Conservation (phyloP, 331 rosid species). For the Pyrus hybrid region DNA sequence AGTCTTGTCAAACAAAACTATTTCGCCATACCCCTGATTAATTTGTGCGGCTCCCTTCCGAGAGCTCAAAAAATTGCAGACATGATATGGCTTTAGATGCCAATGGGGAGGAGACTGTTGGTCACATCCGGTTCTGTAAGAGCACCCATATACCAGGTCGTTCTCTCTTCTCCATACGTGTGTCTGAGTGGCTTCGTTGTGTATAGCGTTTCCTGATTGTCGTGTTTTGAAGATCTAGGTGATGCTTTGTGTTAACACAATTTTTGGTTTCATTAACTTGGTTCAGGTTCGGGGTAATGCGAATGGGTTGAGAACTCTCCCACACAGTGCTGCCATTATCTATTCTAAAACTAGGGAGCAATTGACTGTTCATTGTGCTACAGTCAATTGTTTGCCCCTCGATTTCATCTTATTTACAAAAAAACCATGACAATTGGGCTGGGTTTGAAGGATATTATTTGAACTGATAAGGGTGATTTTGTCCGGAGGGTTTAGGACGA, state of each 20-base stretch:
- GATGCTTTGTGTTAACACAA: neutral
- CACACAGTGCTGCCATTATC: constrained; percentile 43
- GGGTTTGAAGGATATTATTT: too few relatives aligned
- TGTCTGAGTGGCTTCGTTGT: neutral
- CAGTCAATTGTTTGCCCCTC: too few relatives aligned
- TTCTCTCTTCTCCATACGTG: too few relatives aligned
- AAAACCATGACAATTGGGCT: too few relatives aligned
- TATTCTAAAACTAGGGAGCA: too few relatives aligned
- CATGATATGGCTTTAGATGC: constrained; percentile 95
- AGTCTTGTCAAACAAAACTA: neutral
- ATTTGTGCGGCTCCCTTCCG: neutral
- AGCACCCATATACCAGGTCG: too few relatives aligned
- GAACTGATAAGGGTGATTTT: too few relatives aligned
- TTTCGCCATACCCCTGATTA: neutral
- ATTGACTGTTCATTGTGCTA: too few relatives aligned
- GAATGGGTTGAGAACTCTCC: constrained; percentile 38
- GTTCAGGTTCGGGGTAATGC: constrained; percentile 31
- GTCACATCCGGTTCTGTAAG: too few relatives aligned
- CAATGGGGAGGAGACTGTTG: constrained; percentile 72
- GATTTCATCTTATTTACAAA: too few relatives aligned
- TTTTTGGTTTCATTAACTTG: neutral
- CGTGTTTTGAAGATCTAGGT: neutral
- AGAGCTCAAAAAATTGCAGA: constrained; percentile 45
- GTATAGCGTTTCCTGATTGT: neutral
- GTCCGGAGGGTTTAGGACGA: too few relatives aligned